Evolutionary conservation across 108 stramenopile species (phyloP).

Genomic region (Skeletonema marinoi): DNA sequence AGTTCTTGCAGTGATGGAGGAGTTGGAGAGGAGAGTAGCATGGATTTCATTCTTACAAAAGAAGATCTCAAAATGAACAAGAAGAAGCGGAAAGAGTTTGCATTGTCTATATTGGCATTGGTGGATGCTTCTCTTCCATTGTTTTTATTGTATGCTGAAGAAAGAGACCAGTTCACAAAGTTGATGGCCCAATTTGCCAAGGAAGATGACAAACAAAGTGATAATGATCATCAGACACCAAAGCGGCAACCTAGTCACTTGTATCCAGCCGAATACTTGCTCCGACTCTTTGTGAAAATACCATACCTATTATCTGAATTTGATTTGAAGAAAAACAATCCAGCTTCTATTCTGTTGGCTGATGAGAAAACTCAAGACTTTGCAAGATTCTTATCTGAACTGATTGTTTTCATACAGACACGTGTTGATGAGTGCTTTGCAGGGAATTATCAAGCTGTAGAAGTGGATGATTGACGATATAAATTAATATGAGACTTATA

Average conservation of each 20-base stretch:
- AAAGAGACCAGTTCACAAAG: constrained; percentile 38
- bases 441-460: constrained; percentile 25
- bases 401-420: constrained; percentile 43
- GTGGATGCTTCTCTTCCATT: constrained; percentile 48
- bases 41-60: constrained; percentile 6
- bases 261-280: constrained; percentile 46
- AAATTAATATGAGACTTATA: neutral
- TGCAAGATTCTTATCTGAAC: constrained; percentile 25
- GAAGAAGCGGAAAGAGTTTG: constrained; percentile 42
- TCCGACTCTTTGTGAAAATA: constrained; percentile 45
- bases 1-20: neutral
- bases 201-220: neutral
- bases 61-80: constrained; percentile 27
- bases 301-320: constrained; percentile 32
- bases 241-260: constrained; percentile 30
- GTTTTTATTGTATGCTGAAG: constrained; percentile 45
- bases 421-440: constrained; percentile 31
- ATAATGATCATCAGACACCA: neutral
- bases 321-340: constrained; percentile 2
- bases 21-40: neutral
- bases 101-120: constrained; percentile 28
- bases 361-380: constrained; percentile 21
- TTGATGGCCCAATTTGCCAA: constrained; percentile 9
- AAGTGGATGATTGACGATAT: neutral
- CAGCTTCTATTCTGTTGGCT: constrained; percentile 2